These are phyloP conservation scores for Candida ortonii DNA, from an alignment of 805 yeast species.

Conservation along the genomic window DNA sequence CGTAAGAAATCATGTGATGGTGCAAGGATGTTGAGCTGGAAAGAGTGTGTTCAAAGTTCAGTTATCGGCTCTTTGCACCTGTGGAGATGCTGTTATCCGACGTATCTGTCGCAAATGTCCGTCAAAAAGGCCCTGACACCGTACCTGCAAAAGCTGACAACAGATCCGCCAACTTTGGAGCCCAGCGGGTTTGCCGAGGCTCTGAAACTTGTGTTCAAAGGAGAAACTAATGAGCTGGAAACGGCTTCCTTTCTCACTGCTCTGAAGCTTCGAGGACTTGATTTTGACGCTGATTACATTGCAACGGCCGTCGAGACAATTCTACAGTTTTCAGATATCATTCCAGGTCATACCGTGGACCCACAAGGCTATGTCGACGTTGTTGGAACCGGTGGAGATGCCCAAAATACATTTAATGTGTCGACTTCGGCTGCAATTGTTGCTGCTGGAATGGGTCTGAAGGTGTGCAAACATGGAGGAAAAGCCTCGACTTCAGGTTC, in stretches of 20 bases:
- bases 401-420: constrained; percentile 95
- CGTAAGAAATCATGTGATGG: no score
- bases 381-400: constrained; percentile 99
- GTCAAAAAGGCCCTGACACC: constrained; percentile 41
- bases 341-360: constrained; percentile 45
- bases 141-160: constrained; percentile 61
- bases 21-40: no score
- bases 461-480: constrained; percentile 94
- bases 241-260: constrained; percentile 78
- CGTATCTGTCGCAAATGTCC: constrained; percentile 12
- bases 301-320: constrained; percentile 84
- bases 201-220: constrained; percentile 56
- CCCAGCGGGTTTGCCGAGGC: constrained; percentile 65
- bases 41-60: no score
- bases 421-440: constrained; percentile 93
- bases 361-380: constrained; percentile 69
- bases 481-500: constrained; percentile 91
- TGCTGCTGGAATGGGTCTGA: constrained; percentile 82
- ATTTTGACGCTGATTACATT: constrained; percentile 75
- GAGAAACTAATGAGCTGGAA: constrained; percentile 64
- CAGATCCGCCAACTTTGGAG: constrained; percentile 58
- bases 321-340: constrained; percentile 56
- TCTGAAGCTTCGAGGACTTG: constrained; percentile 68
- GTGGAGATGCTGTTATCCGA: no score
- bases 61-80: no score